Evolutionary conservation across 2,329 filamentous ascomycete species (phyloP), one percentile per base, ranked within the genome.

Genomic region (Trichoderma hamatum): DNA sequence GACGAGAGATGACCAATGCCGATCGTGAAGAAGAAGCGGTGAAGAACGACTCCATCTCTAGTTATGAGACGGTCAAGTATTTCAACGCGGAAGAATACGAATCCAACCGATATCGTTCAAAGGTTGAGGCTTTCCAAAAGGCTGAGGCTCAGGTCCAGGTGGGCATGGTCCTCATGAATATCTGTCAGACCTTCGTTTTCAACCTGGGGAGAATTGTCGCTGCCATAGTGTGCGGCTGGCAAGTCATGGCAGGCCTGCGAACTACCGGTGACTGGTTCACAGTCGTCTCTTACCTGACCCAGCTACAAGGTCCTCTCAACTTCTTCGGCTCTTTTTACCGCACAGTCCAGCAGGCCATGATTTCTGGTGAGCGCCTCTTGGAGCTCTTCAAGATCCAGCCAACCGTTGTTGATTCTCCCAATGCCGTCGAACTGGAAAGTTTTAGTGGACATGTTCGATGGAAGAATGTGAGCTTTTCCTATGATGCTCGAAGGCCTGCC

Each of bases 11-110:
- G 91, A 95, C 95, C 62, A 98, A 97, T 77, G 93, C 94, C 16
- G 94, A 96, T 73, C 88, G 96, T 72, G 94, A 97, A 80, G 94
- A 97, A 80, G 95, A 97, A 80, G 96, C 96, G 7, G 94, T 98
- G 74, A 98, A 98, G 81, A 98, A 97, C 77, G 96, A 99, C 79
- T 98, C 96, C 0, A 96, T 99, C 83, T 94, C 96, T 71, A 97
- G 94, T n/a, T 99, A 98, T 79, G 96, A 99, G 82, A 95, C 92
- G 2, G 92, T 95, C 77, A 96, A 95, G 78, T 95, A 95, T 76
- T 96, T 96, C 84, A 95, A 95, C 74, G 92, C 92, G 9, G 92
- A 95, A 76, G 84, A 87, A 2, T 94, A 92, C 76, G 92, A 96
- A 76, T 94, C 93, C 73, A 82, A 85, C 60, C 87, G 92, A 28